Conservation (phyloP, 306 rosid genomes). For the Hippophae rhamnoides region DNA sequence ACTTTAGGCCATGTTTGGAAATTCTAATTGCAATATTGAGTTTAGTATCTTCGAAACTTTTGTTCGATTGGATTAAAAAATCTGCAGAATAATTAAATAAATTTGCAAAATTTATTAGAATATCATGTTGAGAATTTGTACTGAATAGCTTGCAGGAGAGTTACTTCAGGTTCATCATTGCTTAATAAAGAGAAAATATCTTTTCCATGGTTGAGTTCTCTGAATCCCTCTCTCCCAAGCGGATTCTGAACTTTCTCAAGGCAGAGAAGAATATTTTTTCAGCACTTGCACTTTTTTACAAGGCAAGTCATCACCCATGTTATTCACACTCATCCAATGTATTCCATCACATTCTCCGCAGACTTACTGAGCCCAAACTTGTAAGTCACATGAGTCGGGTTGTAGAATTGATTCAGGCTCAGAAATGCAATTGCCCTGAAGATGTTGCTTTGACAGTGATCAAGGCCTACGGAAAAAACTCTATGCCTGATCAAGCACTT, state of each 20-base stretch:
- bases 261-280: slow-evolving; percentile 43
- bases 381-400: slow-evolving; percentile 36
- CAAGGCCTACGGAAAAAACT: slow-evolving; percentile 63
- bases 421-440: slow-evolving; percentile 52
- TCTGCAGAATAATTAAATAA: too few species aligned
- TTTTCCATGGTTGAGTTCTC: slow-evolving; percentile 57
- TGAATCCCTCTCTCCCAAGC: slow-evolving; percentile 44
- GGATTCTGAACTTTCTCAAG: slow-evolving; percentile 57
- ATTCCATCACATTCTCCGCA: slow-evolving; percentile 64
- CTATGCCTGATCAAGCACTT: slow-evolving; percentile 67
- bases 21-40: too few species aligned
- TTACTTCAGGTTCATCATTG: too few species aligned
- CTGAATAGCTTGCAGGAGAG: too few species aligned
- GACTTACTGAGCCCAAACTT: slow-evolving; percentile 39
- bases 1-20: too few species aligned
- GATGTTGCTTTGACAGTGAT: slow-evolving; percentile 61
- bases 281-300: slow-evolving; percentile 63
- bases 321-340: slow-evolving; percentile 43
- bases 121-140: too few species aligned
- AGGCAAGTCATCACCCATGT: slow-evolving; percentile 40
- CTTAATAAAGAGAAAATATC: background rate
- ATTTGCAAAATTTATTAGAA: too few species aligned
- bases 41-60: too few species aligned
- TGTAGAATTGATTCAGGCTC: slow-evolving; percentile 39
- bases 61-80: too few species aligned